Evolutionary conservation across 805 yeast genomes (phyloP), one percentile per base, ranked within the genome.

Genomic region (Lachancea fermentati): DNA sequence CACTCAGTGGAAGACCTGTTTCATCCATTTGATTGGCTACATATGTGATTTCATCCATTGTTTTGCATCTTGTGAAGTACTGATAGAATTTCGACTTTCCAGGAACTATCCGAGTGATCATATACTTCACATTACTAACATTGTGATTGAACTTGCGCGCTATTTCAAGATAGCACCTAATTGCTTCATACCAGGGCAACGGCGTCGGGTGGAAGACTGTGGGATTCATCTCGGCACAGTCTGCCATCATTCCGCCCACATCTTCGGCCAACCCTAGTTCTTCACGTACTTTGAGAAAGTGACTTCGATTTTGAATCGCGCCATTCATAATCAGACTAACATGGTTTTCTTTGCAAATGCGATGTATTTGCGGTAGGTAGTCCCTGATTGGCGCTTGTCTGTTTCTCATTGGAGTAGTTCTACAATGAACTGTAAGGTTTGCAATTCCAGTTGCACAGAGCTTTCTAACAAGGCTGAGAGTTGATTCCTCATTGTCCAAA

Each of bases 231-330:
- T 93, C 97, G 0, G 97, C 97, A 22, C 79, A 78, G 24, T 86
- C 82, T 1, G 97, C 98, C 53, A 89, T 79, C 98, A 93, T 91
- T 5, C 86, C 89, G 3, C 97, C 95, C n/a, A 82, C 64, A 37
- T 75, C 75, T 1, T 72, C 71, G 4, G 57, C 47, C 11, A 60
- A 39, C 1, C 80, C 76, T 49, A 73, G 75, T n/a, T 62, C 57
- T 7, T 62, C 49, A 52, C 76, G 81, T 31, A 89, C 54, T 18
- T 66, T 64, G 5, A 50, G 45, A 45, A 73, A 76, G 41, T 89
- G 93, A 3, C 53, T 45, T 32, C 78, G 66, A 36, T 75, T 68
- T 36, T 63, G 63, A 3, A 93, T 63, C 16, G 76, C 86, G 4
- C 98, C 98, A 58, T 93, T 93, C 26, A 89, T 79, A 2, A 85